A percentile compares a stretch with the other conserved stretches of the same genome.
Conservation (phyloP, 768 basidiomycete genomes). For the Hydnum rufescens region DNA sequence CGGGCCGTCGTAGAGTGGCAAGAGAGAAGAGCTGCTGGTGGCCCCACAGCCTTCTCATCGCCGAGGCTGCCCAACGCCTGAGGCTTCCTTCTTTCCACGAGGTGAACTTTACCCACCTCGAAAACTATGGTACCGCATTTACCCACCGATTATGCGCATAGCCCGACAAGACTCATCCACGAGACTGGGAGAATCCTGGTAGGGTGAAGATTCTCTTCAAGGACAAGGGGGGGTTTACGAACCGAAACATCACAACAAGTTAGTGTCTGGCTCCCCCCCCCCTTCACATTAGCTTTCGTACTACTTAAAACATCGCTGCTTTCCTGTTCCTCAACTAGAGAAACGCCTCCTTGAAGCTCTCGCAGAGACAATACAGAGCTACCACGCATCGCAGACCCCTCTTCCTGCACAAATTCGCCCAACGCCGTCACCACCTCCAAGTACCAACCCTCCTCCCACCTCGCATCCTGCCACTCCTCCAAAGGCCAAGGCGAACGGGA, state of each 20-base stretch:
- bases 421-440: constrained; percentile 1
- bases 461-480: constrained; percentile 13
- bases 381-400: background rate
- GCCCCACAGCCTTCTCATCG: constrained; percentile 87
- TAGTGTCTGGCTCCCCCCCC: constrained; percentile 22
- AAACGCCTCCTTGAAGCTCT: constrained; percentile 62
- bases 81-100: constrained; percentile 73
- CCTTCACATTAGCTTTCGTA: background rate
- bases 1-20: constrained; percentile 63
- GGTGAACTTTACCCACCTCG: constrained; percentile 16
- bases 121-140: background rate
- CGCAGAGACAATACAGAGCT: constrained; percentile 43
- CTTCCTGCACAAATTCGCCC: background rate
- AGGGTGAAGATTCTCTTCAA: constrained; percentile 87
- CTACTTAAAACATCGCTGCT: background rate
- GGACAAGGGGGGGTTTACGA: constrained; percentile 48
- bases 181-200: constrained; percentile 97
- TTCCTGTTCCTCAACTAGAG: constrained; percentile 27
- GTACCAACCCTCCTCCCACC: constrained; percentile 12
- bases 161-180: constrained; percentile 65
- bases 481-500: constrained; percentile 17
- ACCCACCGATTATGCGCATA: constrained; percentile 7
- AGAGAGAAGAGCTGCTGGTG: constrained; percentile 75
- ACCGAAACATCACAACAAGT: constrained; percentile 60
- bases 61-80: constrained; percentile 56